Conservation (phyloP, 441 rosid genomes). For the Mallotus japonicus region DNA sequence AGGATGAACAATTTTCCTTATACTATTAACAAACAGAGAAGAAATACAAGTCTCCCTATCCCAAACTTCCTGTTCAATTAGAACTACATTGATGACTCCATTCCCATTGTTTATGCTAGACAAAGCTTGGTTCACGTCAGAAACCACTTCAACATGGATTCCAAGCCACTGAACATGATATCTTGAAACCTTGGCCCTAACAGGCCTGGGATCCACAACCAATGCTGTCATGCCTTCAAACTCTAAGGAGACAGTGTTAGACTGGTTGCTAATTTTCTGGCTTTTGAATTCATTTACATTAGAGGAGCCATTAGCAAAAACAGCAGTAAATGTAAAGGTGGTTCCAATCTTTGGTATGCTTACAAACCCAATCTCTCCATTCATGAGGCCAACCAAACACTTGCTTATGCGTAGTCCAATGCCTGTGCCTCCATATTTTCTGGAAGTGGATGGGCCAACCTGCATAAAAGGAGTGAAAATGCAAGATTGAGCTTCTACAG, state of each 20-base stretch:
- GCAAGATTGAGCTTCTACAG: too few relatives aligned
- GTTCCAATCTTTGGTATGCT: constrained; percentile 74
- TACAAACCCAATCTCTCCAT: constrained; percentile 82
- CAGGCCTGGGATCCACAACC: constrained; percentile 66
- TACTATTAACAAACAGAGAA: constrained; percentile 35
- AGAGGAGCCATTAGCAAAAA: constrained; percentile 49
- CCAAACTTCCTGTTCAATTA: constrained; percentile 88
- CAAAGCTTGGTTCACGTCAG: constrained; percentile 51
- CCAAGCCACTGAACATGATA: constrained; percentile 83
- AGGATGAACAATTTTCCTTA: constrained; percentile 34
- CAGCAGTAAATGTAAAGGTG: constrained; percentile 87
- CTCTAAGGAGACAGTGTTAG: constrained; percentile 30
- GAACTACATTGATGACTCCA: constrained; percentile 46
- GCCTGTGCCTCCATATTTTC: too few relatives aligned
- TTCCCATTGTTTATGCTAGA: constrained; percentile 33
- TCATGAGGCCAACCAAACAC: constrained; percentile 78
- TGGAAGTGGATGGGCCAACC: too few relatives aligned
- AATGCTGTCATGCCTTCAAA: constrained; percentile 67
- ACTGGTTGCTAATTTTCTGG: constrained; percentile 45
- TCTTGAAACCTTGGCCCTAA: constrained; percentile 68
- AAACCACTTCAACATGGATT: constrained; percentile 56
- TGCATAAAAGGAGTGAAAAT: too few relatives aligned
- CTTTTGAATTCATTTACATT: constrained; percentile 39
- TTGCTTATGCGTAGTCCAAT: constrained; percentile 97
- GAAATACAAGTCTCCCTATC: constrained; percentile 43